These are phyloP conservation scores for Allomyces macrogynus DNA, from an alignment of 192 early-diverging fungal genomes.

Conservation along the genomic window DNA sequence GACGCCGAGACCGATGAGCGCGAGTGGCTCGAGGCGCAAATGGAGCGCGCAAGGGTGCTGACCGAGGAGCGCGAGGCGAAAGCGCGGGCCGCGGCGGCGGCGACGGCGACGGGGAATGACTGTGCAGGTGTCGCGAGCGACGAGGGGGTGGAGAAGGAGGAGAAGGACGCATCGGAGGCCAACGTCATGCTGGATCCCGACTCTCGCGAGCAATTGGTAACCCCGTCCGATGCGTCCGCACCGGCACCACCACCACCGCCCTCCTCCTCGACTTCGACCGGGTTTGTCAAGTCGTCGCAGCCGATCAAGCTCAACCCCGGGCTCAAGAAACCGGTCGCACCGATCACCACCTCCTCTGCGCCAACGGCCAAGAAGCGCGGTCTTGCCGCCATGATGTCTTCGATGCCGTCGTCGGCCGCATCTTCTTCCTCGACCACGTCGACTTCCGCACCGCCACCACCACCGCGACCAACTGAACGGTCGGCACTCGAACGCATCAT, in stretches of 20 bases:
- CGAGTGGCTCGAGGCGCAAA: slow-evolving; percentile 56
- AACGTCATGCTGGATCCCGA: neutral
- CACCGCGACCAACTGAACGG: neutral
- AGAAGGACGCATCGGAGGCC: neutral
- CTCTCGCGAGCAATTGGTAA: neutral
- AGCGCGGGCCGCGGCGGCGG: neutral
- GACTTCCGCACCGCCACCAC: neutral
- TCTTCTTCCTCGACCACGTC: neutral
- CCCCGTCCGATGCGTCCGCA: neutral
- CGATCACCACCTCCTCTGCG: too few species aligned
- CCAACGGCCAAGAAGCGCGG: neutral
- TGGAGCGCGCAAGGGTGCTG: slow-evolving; percentile 38
- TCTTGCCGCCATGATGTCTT: neutral
- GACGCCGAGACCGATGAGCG: slow-evolving; percentile 74
- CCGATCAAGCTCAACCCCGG: neutral
- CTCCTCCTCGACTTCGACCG: too few species aligned
- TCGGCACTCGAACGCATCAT: neutral
- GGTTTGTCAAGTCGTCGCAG: too few species aligned
- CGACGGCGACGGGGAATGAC: neutral
- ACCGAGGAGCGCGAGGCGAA: neutral
- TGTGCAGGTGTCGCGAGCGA: neutral
- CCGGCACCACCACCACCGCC: too few species aligned
- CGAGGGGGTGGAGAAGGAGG: neutral
- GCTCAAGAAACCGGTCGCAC: neutral
- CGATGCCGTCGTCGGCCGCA: neutral